Evolutionary conservation across 2,329 filamentous ascomycete genomes (phyloP), one percentile per base, ranked within the genome.

Genomic region (Cercospora citrullina): DNA sequence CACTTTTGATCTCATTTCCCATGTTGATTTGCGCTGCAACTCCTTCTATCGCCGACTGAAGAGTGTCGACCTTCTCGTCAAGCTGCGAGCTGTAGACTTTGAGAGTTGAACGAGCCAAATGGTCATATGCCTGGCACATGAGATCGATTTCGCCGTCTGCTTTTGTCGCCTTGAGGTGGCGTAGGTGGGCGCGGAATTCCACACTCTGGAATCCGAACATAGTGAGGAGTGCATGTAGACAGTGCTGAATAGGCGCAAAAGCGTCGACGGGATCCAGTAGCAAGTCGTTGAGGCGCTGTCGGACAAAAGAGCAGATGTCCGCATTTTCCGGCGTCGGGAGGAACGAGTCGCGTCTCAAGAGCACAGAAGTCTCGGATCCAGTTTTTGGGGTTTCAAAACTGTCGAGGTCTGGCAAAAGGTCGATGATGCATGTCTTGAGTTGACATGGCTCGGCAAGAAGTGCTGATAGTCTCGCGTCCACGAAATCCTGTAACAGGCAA

Each of bases 81-180:
- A 64, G 57, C 21, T 64, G 62, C 9, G 62, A 64, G 30, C 31
- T 28, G 33, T 57, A 64, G 9, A 64, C 62, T 42, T 64, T 64
- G 10, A 51, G 51, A 23, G 62, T 36, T 2, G 62, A 64, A 16
- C 51, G 48, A 7, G 51, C 31, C 45, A 64, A 31, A 31, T 64
- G 62, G 16, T 64, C 62, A 28, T 64, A 64, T 28, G 62, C 62
- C 36, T 55, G 62, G 30, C 62, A 58, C 62, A 64, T 64, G n/a
- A 64, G 62, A 14, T 64, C 62, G 5, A 42, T 39, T 4, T 58
- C 62, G 21, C 45, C 31, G 51, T 28, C 30, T 4, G n/a, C 45
- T 42, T 57, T 30, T 23, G 45, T 23, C 23, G 48, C 9, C 31
- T 64, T 64, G n/a, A 55, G 33, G 8, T 55, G 62, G 5, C 62